Evolutionary conservation across 2,329 filamentous ascomycete species (phyloP), one percentile per base, ranked within the genome.

Genomic region (Exophiala sp.): DNA sequence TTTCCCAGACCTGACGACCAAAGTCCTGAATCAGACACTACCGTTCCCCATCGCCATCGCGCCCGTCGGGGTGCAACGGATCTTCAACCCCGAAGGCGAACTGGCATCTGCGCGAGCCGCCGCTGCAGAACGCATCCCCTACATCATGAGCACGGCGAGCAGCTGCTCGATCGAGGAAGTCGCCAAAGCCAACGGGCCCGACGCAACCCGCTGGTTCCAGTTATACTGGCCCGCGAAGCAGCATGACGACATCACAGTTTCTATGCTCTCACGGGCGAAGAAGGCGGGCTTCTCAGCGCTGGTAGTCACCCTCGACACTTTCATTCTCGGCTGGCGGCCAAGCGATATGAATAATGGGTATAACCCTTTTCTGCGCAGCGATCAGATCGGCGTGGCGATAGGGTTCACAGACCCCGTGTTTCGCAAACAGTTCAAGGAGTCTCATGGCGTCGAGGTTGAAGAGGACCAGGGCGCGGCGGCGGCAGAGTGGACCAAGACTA

Each of bases 261-360:
- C 79, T 1, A 68, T 88, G 13, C 71, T 88, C 3, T 62, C 66
- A 1, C 74, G 83, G 0, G 85, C 83, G 0, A 80, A 79, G 61
- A 70, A 67, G 0, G 75, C 71, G 24, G 84, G 83, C 1, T 88
- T 75, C 66, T 74, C 73, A 27, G 82, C 81, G 0, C 71, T 88
- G 0, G 78, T 88, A 5, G 81, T 89, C 1, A 89, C 86, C 0
- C 71, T 88, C 0, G 85, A 89, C 64, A 88, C 83, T 0, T 86
- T 80, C 66, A 75, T 75, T 10, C 71, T 88, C 29, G 77, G 76
- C 0, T 89, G 84, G 82, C 73, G 85, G 30, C 84, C 83, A 0
- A 73, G 71, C 0, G 84, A 88, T 61, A 73, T 88, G 3, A 83
- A 86, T 56, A 73, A 74, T 11, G 78, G 71, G 1, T 70, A 67